Base-by-base conservation (phyloP, 116 monocot genomes). In the Trichopus zeylanicus region DNA sequence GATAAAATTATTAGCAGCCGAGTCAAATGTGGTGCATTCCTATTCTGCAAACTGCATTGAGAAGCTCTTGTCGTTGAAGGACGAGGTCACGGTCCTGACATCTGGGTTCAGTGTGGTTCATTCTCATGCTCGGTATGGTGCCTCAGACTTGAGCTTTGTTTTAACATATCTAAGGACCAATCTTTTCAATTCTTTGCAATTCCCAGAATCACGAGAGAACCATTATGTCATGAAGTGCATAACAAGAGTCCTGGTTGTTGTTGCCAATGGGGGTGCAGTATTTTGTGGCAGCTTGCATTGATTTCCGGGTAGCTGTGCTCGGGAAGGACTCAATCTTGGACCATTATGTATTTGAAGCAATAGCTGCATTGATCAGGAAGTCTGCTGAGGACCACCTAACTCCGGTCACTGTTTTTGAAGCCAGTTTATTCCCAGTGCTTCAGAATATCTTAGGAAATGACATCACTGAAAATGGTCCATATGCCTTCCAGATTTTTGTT, bases 21-120 rank as follows among this genome's bases (percentile, higher is more conserved):
- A 83, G 21, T 87, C 91, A 0, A 97, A 97, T 75, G 97, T 97
- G 26, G 97, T 97, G 29, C 97, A 97, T 57, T 97, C 97, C 0
- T 97, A 97, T 80, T 84, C 97, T 31, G 97, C 97, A 38, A 91
- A 83, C 33, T 98, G 91, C 49, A 80, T 98, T 19, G 97, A 98
- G 65, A 98, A 91, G 79, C 69, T 98, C 51, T 60, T 98, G 48
- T 54, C 85, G 28, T 72, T 91, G 55, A 91, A 78, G 65, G 97
- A 98, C 47, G 80, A 61, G 29, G 51, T 54, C 25, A 66, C 66
- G 0, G 21, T 64, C 7, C 58, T 61, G 11, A 37, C 46, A 9
- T 29, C 69, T 13, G 75, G 72, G 7, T 21, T 60, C 6, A 77
- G 55, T 64, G 57, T n/a, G 8, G 60, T 63, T n/a, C 34, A 25